Evolutionary conservation across 2,329 filamentous ascomycete genomes (phyloP), one percentile per base, ranked within the genome.

Genomic region (Stagonosporopsis rhizophila): DNA sequence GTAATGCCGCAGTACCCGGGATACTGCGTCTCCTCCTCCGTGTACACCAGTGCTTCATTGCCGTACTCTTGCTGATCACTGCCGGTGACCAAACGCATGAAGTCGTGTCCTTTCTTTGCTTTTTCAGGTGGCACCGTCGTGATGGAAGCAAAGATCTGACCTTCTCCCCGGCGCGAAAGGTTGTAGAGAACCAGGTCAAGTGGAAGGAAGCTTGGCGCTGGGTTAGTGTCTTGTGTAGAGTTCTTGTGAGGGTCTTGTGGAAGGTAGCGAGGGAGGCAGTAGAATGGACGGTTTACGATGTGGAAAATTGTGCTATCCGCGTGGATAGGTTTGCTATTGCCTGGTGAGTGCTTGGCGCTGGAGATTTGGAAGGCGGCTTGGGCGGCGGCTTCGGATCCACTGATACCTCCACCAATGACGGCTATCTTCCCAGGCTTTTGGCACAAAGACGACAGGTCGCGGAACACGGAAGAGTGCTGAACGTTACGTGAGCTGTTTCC

Each of bases 351-450:
- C 12, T 76, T 74, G 2, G 83, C 82, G 6, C 86, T 86, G 0
- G 90, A 93, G 1, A 94, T 74, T 59, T 92, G 86, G 4, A 86
- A 81, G 11, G 89, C 90, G 45, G 93, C 84, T 2, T 87, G 87
- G 9, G 86, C 87, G 0, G 90, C 88, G 44, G 89, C 88, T 77
- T 96, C 91, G 5, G 90, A 85, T 0, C 90, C 91, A 2, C 90
- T 94, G 83, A 95, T 92, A 66, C 92, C 90, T 0, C 90, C 91
- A 0, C 91, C 91, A 1, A 92, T 85, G 0, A 96, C 80, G 1
- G 92, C 80, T 15, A 95, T 86, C 67, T 87, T 90, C 17, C 85
- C 83, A 1, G 67, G 19, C 4, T 39, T 56, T 4, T 60, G 23
- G 7, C 62, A 59, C 12, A 75, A 57, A 4, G 58, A 56, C 0